Percentiles rank a stretch among this genome's conserved stretches.
Evolutionary conservation across 352 stramenopile species (phyloP).

Genomic region (Phytophthora meadii): DNA sequence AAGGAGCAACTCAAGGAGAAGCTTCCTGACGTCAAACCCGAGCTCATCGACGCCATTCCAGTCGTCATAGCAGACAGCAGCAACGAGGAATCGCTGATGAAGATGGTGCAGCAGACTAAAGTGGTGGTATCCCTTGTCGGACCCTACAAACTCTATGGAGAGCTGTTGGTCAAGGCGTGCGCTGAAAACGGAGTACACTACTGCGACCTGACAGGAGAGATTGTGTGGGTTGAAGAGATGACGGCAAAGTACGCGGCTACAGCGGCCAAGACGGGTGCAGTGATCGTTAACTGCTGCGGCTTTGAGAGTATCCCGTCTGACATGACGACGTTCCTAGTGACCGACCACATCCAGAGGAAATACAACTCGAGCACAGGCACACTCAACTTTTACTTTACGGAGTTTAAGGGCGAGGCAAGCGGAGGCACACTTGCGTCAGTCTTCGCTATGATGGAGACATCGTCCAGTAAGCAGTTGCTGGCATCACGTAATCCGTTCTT

Average conservation of each 20-base stretch:
- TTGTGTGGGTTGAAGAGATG: slow-evolving; percentile 87
- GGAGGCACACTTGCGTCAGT: slow-evolving; percentile 67
- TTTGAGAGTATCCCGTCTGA: slow-evolving; percentile 92
- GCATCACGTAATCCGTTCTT: slow-evolving; percentile 60
- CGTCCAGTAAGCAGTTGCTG: slow-evolving; percentile 46
- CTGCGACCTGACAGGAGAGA: slow-evolving; percentile 92
- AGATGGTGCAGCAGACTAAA: slow-evolving; percentile 80
- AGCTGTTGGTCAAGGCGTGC: slow-evolving; percentile 84
- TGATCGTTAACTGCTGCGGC: slow-evolving; percentile 89
- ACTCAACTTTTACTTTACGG: slow-evolving; percentile 59
- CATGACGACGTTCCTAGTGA: slow-evolving; percentile 76
- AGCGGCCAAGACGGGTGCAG: slow-evolving; percentile 69
- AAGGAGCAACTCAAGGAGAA: slow-evolving; percentile 64
- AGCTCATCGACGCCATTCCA: slow-evolving; percentile 53
- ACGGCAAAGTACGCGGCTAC: slow-evolving; percentile 62
- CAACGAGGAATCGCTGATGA: slow-evolving; percentile 66
- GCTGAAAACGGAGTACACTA: slow-evolving; percentile 92
- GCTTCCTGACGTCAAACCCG: slow-evolving; percentile 41
- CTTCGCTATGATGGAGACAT: slow-evolving; percentile 67
- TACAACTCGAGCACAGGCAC: slow-evolving; percentile 43
- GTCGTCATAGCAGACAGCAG: slow-evolving; percentile 62
- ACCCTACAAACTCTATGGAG: slow-evolving; percentile 89
- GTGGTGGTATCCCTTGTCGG: slow-evolving; percentile 87
- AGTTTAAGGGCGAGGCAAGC: slow-evolving; percentile 59
- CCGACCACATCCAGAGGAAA: slow-evolving; percentile 69